Conservation (phyloP, 108 stramenopile genomes). For the Pseudonitzschia multiseries region DNA sequence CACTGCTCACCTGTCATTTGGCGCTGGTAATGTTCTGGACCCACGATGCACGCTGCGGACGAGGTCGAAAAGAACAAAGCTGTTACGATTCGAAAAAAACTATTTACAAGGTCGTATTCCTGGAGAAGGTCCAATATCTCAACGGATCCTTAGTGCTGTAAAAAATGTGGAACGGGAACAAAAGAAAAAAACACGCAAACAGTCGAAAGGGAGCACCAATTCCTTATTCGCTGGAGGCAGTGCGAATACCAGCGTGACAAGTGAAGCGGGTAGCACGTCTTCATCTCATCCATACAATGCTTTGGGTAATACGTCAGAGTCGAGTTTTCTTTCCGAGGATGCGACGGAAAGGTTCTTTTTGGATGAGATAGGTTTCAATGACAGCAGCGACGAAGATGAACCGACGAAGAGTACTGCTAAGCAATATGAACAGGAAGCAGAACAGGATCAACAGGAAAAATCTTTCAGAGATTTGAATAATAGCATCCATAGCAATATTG, state of each 20-base stretch:
- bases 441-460: conserved; percentile 20
- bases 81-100: conserved; percentile 77
- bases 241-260: conserved; percentile 1
- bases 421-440: not conserved
- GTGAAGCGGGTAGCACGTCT: not conserved
- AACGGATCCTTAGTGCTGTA: conserved; percentile 42
- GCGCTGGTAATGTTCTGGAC: conserved; percentile 57
- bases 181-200: conserved; percentile 32
- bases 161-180: conserved; percentile 41
- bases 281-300: conserved; percentile 7
- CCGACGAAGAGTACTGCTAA: conserved; percentile 4
- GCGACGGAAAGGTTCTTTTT: conserved; percentile 1
- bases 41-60: conserved; percentile 66
- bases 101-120: conserved; percentile 68
- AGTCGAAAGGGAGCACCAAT: conserved; percentile 20
- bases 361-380: conserved; percentile 10
- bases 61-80: conserved; percentile 64
- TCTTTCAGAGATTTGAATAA: conserved; percentile 5
- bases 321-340: conserved; percentile 4
- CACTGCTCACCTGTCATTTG: conserved; percentile 65
- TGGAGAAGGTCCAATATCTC: conserved; percentile 64
- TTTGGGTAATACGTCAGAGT: not conserved
- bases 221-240: conserved; percentile 9
- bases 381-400: conserved; percentile 18
- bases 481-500: not conserved